Percentiles rank a stretch among this genome's conserved stretches.
These are phyloP conservation scores for Boeremia lycopersici DNA, from an alignment of 2,329 filamentous ascomycete species.

Conservation along the genomic window DNA sequence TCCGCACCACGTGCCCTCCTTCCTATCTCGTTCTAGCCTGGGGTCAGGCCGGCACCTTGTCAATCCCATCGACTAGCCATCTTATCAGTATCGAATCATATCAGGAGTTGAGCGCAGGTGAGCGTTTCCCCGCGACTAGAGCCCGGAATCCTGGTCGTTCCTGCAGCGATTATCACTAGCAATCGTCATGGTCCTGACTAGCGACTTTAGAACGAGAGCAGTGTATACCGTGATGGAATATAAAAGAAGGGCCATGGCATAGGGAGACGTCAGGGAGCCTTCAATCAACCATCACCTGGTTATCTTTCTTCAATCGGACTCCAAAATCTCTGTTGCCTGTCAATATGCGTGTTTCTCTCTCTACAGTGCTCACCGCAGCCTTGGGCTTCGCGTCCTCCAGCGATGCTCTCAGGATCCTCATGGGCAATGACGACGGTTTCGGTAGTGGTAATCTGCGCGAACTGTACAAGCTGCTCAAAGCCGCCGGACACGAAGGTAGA, in stretches of 20 bases:
- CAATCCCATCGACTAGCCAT: constrained; percentile 2
- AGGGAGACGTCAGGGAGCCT: not conserved
- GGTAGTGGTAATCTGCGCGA: constrained; percentile 46
- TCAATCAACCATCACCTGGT: not conserved
- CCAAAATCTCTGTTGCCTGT: not conserved
- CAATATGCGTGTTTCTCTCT: constrained; percentile 25
- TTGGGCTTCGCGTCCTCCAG: constrained; percentile 23
- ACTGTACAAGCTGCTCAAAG: constrained; percentile 36
- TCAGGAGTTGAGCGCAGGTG: not conserved
- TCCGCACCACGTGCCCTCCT: constrained; percentile 8
- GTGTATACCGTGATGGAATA: not conserved
- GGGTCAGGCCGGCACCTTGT: constrained; percentile 1
- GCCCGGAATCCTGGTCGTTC: constrained; percentile 3
- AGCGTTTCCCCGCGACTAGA: constrained; percentile 7
- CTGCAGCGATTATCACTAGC: constrained; percentile 10
- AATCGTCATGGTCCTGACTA: not conserved
- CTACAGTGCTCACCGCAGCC: constrained; percentile 23
- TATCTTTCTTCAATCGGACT: not conserved
- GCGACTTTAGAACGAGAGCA: not conserved
- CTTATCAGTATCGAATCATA: constrained; percentile 16
- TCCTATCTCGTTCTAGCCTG: constrained; percentile 7
- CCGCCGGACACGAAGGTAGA: constrained; percentile 35
- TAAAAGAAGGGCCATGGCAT: not conserved
- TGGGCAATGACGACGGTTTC: constrained; percentile 51
- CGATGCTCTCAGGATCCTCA: constrained; percentile 42